These are phyloP conservation scores for Ogataea neopini DNA, from an alignment of 805 yeast species.

Conservation along the genomic window DNA sequence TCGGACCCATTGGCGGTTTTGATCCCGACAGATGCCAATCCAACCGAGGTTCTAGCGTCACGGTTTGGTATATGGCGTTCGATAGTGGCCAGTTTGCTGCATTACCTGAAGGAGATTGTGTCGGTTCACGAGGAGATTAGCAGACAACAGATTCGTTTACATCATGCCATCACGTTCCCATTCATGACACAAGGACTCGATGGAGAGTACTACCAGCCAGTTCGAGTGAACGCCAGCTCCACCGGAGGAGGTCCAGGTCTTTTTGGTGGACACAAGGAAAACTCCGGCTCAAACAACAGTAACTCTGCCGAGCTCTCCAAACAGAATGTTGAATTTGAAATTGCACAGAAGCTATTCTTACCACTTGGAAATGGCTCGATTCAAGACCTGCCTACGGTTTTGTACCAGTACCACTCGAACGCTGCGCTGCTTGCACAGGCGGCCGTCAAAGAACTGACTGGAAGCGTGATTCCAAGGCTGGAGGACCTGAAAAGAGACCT, in stretches of 20 bases:
- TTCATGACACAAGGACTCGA: constrained; percentile 46
- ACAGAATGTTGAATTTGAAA: constrained; percentile 36
- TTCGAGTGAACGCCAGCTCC: constrained; percentile 27
- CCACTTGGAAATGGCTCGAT: constrained; percentile 80
- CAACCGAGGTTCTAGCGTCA: constrained; percentile 83
- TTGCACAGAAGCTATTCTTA: constrained; percentile 55
- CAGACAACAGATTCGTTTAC: constrained; percentile 77
- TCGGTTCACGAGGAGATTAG: constrained; percentile 86
- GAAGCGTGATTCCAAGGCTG: constrained; percentile 62
- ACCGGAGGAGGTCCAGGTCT: constrained; percentile 8
- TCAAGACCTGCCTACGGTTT: constrained; percentile 75
- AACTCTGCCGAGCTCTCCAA: constrained; percentile 17
- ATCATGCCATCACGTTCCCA: constrained; percentile 69
- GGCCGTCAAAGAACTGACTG: constrained; percentile 59
- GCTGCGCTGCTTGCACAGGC: constrained; percentile 59
- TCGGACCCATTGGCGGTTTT: constrained; percentile 49
- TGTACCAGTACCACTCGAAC: constrained; percentile 55
- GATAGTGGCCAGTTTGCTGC: constrained; percentile 70
- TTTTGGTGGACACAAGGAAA: constrained; percentile 20
- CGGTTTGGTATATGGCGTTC: constrained; percentile 87
- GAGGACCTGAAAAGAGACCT: constrained; percentile 75
- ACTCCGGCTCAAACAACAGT: constrained; percentile 10
- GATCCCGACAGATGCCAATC: constrained; percentile 65
- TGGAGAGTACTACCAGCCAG: constrained; percentile 40
- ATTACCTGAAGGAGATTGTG: constrained; percentile 76